Evolutionary conservation across 148 eudicot species (phyloP), one percentile per base, ranked within the genome.

Genomic region (Chenopodium formosanum): DNA sequence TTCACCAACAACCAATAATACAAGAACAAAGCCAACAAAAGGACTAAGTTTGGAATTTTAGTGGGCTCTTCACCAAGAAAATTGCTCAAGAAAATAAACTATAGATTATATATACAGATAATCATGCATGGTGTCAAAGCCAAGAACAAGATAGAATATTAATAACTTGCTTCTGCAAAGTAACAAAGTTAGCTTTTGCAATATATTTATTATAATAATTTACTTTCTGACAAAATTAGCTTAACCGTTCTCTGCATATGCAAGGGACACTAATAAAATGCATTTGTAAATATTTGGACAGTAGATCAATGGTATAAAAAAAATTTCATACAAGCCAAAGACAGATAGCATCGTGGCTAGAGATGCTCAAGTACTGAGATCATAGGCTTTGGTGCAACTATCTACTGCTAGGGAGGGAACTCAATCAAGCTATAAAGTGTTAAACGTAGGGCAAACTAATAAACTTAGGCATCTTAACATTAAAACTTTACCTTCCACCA

Each of bases 401-500:
- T 60, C 58, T 22, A 70, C 58, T 0, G 11, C 20, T 58, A 46
- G 48, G 13, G 47, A 81, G 11, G 60, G 40, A 11, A 44, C 62
- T 52, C 68, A 29, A 19, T 32, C 56, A 50, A 50, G 53, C 53
- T 50, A 9, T 50, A 12, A 63, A 10, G 1, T 31, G 12, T 19
- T 4, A 78, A n/a, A 31, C 8, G 25, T 56, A 75, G 70, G 25
- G 53, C 47, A 22, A 7, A 0, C 13, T 31, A 73, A 23, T 19
- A 17, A 63, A 46, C 40, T 25, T 27, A 77, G 47, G 58, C 65
- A 72, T 60, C 27, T 32, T 75, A 32, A 77, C 78, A 65, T 7
- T 50, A 50, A 75, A 52, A 75, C 4, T 7, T 86, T 94, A 96
- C 99, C 99, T 96, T 96, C 99, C 99, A 96, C 99, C 99, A 94